Base-by-base conservation (phyloP, 2,329 filamentous ascomycete species). In the Coniochaeta sp. region DNA sequence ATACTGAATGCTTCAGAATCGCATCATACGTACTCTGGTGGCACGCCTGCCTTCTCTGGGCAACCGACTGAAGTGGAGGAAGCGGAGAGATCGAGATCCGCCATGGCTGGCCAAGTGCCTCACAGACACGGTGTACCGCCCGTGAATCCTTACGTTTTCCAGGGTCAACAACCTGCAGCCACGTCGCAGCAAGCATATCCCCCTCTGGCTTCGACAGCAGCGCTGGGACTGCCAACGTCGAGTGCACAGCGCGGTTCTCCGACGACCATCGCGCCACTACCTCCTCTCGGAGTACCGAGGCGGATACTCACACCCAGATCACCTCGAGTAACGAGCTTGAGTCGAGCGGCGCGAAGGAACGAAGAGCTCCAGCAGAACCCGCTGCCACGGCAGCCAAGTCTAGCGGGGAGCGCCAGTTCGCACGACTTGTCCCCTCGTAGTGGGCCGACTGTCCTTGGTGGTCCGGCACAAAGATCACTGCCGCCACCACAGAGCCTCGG, bases 301-400 rank as follows among this genome's bases (percentile, higher is more conserved):
- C 79, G 79, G 36, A 79, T 84, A n/a, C 68, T 86, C 62, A 85
- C 81, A 12, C 83, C 85, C 0, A 77, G 79, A 63, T 86, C 85
- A 10, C 84, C 84, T 44, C 79, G 84, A 62, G 75, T 80, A 28
- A 74, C 79, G 19, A 85, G 81, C 65, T 67, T 82, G 14, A 77
- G 77, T 34, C 70, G 74, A 17, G 68, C 70, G 50, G 65, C 68
- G 12, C 65, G 68, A 61, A 69, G 71, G 56, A 62, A 68, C 26
- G 61, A 69, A 26, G 72, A 69, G 55, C 58, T 68, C 8, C 70
- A 71, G 9, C 71, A 70, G 12, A 47, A 63, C 52, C 65, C 60
- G 34, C 61, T 69, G 6, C 65, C 65, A 38, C 66, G 67, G n/a
- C 68, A 71, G 19, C 28, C 56, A 1, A 44, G 22, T 44, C 17